These are phyloP conservation scores for Cynara cardunculus DNA, from an alignment of 129 eudicot species.

Conservation along the genomic window DNA sequence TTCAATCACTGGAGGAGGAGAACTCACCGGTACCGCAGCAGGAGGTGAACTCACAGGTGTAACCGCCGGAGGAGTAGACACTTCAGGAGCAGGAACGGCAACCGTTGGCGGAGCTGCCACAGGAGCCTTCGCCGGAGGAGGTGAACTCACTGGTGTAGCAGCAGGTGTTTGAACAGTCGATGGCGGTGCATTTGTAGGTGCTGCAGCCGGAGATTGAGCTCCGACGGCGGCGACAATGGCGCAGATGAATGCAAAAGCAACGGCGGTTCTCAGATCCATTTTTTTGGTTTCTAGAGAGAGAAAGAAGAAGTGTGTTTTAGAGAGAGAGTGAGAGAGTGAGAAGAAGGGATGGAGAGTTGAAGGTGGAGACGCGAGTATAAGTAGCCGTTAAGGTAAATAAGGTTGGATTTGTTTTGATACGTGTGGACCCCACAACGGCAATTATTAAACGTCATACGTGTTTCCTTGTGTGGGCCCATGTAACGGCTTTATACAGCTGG, in stretches of 20 bases:
- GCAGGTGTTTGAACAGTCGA: constrained; percentile 31
- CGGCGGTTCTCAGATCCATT: constrained; percentile 30
- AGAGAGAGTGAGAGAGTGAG: constrained; percentile 20
- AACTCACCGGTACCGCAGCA: constrained; percentile 36
- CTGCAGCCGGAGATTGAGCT: constrained; percentile 63
- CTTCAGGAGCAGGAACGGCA: constrained; percentile 17
- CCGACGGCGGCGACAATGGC: constrained; percentile 41
- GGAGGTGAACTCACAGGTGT: constrained; percentile 22
- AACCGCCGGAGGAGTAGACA: constrained; percentile 20
- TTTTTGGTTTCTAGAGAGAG: neutral
- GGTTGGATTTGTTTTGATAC: constrained; percentile 15
- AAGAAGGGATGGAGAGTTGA: neutral
- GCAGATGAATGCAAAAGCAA: constrained; percentile 41
- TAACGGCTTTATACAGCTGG: constrained; percentile 49
- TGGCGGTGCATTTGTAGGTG: constrained; percentile 44
- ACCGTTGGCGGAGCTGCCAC: constrained; percentile 9
- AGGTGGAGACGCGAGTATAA: constrained; percentile 23
- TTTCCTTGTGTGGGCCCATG: constrained; percentile 24
- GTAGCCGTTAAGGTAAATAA: constrained; percentile 34
- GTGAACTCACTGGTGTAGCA: constrained; percentile 36
- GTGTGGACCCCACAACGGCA: constrained; percentile 28
- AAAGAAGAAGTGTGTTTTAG: neutral
- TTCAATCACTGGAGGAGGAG: constrained; percentile 29
- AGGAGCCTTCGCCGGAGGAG: constrained; percentile 21
- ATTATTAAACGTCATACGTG: constrained; percentile 30